Evolutionary conservation across 352 stramenopile genomes (phyloP).

Genomic region (Phytophthora melonis): DNA sequence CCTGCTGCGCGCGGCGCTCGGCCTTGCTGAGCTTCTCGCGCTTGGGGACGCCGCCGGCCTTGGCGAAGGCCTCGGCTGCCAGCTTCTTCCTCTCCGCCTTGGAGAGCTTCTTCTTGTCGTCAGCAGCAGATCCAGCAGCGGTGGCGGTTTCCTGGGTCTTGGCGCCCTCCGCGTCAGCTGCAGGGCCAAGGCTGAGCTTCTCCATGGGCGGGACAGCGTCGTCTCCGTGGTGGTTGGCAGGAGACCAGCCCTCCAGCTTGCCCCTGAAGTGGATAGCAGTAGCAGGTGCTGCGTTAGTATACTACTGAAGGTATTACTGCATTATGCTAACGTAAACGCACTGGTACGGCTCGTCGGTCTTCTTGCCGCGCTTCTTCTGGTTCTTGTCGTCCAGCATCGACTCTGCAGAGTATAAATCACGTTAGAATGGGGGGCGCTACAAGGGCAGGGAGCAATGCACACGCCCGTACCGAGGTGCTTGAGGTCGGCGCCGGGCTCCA

Average conservation of each 20-base stretch:
- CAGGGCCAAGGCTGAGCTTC: conserved; percentile 53
- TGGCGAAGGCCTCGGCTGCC: conserved; percentile 73
- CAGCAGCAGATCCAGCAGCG: neutral
- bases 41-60: conserved; percentile 53
- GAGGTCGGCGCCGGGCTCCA: conserved; percentile 53
- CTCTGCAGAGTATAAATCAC: conserved; percentile 19
- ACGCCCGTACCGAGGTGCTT: conserved; percentile 53
- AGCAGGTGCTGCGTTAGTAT: neutral
- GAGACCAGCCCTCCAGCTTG: conserved; percentile 72
- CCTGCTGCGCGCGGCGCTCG: conserved; percentile 92
- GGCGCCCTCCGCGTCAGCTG: conserved; percentile 14
- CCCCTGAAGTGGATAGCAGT: conserved; percentile 39
- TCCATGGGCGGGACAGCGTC: conserved; percentile 52
- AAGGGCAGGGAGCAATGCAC: neutral
- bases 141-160: neutral
- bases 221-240: conserved; percentile 37
- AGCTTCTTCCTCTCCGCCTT: conserved; percentile 81
- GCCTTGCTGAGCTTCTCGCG: conserved; percentile 93
- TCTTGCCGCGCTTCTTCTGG: conserved; percentile 42
- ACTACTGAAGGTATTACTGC: conserved; percentile 5
- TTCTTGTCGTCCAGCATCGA: conserved; percentile 46
- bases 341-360: conserved; percentile 43
- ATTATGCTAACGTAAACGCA: conserved; percentile 10
- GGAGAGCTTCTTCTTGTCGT: conserved; percentile 53
- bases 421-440: neutral